A percentile compares a stretch with the other conserved stretches of the same genome.
These are phyloP conservation scores for Calcarisporium arbuscula DNA, from an alignment of 2,329 filamentous ascomycete species.

Conservation along the genomic window DNA sequence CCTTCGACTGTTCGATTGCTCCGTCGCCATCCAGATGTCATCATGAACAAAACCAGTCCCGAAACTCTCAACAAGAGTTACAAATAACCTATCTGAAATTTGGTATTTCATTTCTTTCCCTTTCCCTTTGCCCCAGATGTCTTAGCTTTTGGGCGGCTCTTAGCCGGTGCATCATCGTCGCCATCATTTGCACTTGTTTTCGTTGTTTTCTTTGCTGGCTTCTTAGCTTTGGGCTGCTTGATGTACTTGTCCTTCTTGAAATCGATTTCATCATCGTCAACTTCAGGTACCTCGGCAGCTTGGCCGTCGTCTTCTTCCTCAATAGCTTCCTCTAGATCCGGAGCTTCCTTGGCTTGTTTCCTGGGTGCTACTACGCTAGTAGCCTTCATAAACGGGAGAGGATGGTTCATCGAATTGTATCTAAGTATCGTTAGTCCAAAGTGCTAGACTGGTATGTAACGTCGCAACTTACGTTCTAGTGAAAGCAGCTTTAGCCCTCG, in stretches of 20 bases:
- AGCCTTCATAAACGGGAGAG: constrained; percentile 93
- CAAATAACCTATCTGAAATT: no score
- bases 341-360: constrained; percentile 66
- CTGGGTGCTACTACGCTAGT: constrained; percentile 68
- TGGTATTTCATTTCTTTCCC: constrained; percentile 33
- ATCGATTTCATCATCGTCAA: constrained; percentile 71
- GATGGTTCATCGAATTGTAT: constrained; percentile 82
- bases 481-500: constrained; percentile 82
- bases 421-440: constrained; percentile 33
- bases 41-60: no score
- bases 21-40: no score
- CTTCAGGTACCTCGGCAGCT: constrained; percentile 48
- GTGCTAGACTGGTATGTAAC: background rate
- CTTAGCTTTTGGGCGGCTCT: constrained; percentile 37
- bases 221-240: constrained; percentile 74
- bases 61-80: no score
- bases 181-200: constrained; percentile 35
- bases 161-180: constrained; percentile 47
- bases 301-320: constrained; percentile 83
- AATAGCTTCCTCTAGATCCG: constrained; percentile 92
- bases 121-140: constrained; percentile 37
- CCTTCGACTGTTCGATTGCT: no score
- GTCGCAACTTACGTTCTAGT: constrained; percentile 68
- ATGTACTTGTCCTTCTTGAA: constrained; percentile 95
- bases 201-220: constrained; percentile 36